Percentiles rank a stretch among this genome's conserved stretches.
These are phyloP conservation scores for Phymatotrichopsis omnivora DNA, from an alignment of 2,329 filamentous ascomycete genomes.

Conservation along the genomic window DNA sequence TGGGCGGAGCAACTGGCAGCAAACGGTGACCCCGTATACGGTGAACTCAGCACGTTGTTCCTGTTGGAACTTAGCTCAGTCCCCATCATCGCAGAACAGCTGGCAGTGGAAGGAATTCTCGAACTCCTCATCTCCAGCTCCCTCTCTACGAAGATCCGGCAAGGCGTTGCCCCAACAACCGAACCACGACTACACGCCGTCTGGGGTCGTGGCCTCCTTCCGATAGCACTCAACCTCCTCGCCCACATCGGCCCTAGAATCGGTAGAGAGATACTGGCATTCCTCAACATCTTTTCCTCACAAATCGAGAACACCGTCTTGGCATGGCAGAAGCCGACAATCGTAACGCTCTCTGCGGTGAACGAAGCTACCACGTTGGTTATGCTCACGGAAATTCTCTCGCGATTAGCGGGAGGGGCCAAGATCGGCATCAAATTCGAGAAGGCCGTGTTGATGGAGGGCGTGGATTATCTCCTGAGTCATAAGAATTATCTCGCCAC, in stretches of 20 bases:
- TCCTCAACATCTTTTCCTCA: conserved; percentile 79
- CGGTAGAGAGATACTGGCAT: conserved; percentile 72
- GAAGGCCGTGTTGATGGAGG: conserved; percentile 58
- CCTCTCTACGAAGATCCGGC: conserved; percentile 65
- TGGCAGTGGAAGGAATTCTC: conserved; percentile 78
- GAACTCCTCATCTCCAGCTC: conserved; percentile 59
- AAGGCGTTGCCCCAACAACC: conserved; percentile 68
- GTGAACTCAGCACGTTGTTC: conserved; percentile 81
- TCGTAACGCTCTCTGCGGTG: conserved; percentile 28
- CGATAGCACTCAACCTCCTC: conserved; percentile 79
- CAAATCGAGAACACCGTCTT: conserved; percentile 63
- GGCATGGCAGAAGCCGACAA: conserved; percentile 52
- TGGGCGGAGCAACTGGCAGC: conserved; percentile 80
- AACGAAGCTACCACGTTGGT: conserved; percentile 27
- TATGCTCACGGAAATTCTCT: conserved; percentile 32
- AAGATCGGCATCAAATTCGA: conserved; percentile 70
- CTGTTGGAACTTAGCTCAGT: conserved; percentile 78
- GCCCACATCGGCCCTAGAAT: conserved; percentile 69
- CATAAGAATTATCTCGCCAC: conserved; percentile 30
- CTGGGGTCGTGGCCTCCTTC: conserved; percentile 81
- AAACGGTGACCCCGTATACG: conserved; percentile 78
- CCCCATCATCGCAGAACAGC: conserved; percentile 71
- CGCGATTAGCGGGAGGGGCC: conserved; percentile 48
- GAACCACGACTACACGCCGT: conserved; percentile 73
- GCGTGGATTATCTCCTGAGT: conserved; percentile 70